Base-by-base conservation (phyloP, 805 yeast species). In the Pichia californica region DNA sequence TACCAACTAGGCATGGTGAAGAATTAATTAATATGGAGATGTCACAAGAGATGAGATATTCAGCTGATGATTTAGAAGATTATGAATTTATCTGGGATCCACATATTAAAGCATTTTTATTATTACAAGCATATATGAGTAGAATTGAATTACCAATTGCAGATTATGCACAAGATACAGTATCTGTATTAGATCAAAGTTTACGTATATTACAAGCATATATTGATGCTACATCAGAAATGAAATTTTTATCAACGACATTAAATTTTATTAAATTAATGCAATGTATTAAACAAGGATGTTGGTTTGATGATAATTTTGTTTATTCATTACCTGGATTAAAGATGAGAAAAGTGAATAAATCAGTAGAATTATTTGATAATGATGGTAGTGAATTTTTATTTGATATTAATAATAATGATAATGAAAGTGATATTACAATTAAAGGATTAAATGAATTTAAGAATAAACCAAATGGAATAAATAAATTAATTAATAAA, bases 81-180 rank as follows among this genome's bases (percentile, higher is more conserved):
- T 66, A 70, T 44, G 81, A 77, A 48, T 73, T 74, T 48, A 80
- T 87, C 63, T 87, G 93, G 81, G 94, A 88, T 58, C 93, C 94
- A 5, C 94, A 85, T 59, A 85, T 85, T 51, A 85, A 85, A 58
- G 79, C 88, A 3, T 85, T 73, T 53, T 65, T 85, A 48, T 69
- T 85, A 51, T 57, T 84, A 8, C 93, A 85, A 58, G 89, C 91
- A 0, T 81, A 72, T 53, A 76, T 85, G 74, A 67, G 76, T 30
- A 66, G 88, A 38, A 68, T 78, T 6, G 93, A 86, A 46, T 68
- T 93, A 38, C 99, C 98, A 2, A 86, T 93, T 56, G 94, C 95
- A 0, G 99, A 93, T 69, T 93, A 93, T 59, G 71, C 83, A 9
- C 98, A 91, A 58, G 99, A 93, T 62, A 88, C 96, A 0, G 78